Base-by-base conservation (phyloP, 2,329 filamentous ascomycete species). In the Chrysoporthe deuterocubensis region DNA sequence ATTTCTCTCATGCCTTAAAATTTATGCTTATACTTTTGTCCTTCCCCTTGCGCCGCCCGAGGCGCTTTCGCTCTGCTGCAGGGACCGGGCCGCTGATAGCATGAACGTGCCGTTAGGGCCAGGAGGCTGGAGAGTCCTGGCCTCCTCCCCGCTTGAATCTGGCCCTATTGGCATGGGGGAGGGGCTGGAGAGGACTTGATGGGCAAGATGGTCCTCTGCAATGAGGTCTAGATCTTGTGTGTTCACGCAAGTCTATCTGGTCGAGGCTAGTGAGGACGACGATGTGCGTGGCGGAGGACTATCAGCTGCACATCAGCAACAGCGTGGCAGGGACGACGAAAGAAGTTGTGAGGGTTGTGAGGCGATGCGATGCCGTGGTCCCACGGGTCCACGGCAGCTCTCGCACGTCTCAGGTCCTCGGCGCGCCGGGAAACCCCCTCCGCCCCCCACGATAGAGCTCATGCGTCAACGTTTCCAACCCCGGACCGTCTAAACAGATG, bases 1-100 rank as follows among this genome's bases (percentile, higher is more conserved):
- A 48, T 44, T 42, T 16, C 26, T 43, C 43, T 64, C 54, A 64
- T 64, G 66, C 61, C 60, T 67, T 26, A 26, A 67, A 67, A 48
- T 64, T 63, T 46, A 67, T 42, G 57, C 60, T 67, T 58, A 62
- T n/a, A 34, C 52, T 40, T 21, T 57, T 57, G 32, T 57, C 18
- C 54, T 40, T n/a, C 40, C 18, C 7, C n/a, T 21, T 37, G 46
- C 46, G 21, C 43, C 46, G 50, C 54, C 61, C 50, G 59, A 46
- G 16, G 13, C 18, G 3, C n/a, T 48, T 42, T 46, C 26, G 18
- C 58, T 54, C 48, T 37, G 48, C 62, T 46, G 48, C 58, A 54
- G 26, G 65, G 40, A 40, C 44, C 40, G 14, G 9, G 7, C 18
- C 7, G 34, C 14, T 21, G 40, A 16, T 16, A 57, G 16, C 18